Base-by-base conservation (phyloP, 805 yeast genomes). In the Lipomyces yamanashiensis region DNA sequence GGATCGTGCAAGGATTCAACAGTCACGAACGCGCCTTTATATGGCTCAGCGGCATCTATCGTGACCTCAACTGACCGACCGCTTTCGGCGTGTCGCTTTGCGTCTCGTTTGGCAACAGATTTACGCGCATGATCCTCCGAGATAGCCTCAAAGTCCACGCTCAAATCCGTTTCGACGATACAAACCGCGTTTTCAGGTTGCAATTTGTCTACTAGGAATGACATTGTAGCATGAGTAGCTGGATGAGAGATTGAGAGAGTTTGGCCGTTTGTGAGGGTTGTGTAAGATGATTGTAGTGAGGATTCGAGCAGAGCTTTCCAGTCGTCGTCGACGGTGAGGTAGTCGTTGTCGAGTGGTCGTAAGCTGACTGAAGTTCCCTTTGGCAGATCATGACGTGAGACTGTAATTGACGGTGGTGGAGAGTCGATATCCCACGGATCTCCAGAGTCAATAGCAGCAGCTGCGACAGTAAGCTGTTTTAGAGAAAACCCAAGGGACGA, bases 281-380 rank as follows among this genome's bases (percentile, higher is more conserved):
- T 84, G 65, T 81, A 84, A 52, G 76, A 76, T n/a, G 75, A 67
- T 54, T 81, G 81, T n/a, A 85, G 73, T 61, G 79, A 78, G 9
- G 81, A 74, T 69, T 85, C 88, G 40, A 85, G 75, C 63, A 83
- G 77, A 67, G 77, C 79, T 70, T 84, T 84, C 85, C 87, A 85
- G 73, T 83, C 84, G 17, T 71, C 71, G n/a, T 71, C 71, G 15
- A 69, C 64, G 28, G 64, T 43, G 47, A 71, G 57, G 61, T 70
- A 54, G 12, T 63, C 58, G 13, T 58, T 74, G 55, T 79, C 82
- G 12, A 74, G 66, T 0, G 85, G 84, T 58, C 78, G 78, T 43
- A 85, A 67, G 7, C 74, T 75, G 51, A 85, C 75, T 7, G 74
- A 74, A 0, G 83, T 74, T 10, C 85, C 87, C 57, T 79, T 80